Evolutionary conservation across 352 stramenopile genomes (phyloP).

Genomic region (Phytophthora crassamura): DNA sequence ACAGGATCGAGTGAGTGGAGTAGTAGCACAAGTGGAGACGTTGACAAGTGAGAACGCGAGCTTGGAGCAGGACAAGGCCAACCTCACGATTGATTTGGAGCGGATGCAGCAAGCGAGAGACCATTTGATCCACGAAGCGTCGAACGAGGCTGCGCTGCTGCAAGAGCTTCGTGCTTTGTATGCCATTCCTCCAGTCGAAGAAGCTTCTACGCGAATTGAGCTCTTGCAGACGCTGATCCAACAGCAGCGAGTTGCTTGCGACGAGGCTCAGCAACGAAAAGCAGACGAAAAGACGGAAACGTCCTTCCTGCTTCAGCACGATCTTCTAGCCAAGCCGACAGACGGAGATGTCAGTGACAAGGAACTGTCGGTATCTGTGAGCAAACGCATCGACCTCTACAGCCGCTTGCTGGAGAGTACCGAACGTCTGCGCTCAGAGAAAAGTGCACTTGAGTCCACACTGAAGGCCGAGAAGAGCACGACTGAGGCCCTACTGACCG

Average conservation of each 20-base stretch:
- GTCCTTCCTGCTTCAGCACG: constrained; percentile 26
- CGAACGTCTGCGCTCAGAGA: constrained; percentile 16
- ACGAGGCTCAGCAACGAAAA: constrained; percentile 19
- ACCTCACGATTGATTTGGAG: constrained; percentile 24
- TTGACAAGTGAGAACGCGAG: constrained; percentile 27
- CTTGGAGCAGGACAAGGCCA: constrained; percentile 27
- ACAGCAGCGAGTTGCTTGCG: constrained; percentile 17
- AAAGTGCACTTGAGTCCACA: constrained; percentile 2
- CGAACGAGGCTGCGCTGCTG: constrained; percentile 35
- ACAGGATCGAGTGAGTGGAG: constrained; percentile 23
- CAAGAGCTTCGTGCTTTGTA: constrained; percentile 19
- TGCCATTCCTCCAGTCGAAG: neutral
- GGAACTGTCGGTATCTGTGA: constrained; percentile 8
- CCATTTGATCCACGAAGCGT: constrained; percentile 30
- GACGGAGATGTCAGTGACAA: neutral
- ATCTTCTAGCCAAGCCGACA: constrained; percentile 11
- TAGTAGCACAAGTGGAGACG: constrained; percentile 42
- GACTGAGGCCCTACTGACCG: constrained; percentile 10
- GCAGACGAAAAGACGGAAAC: constrained; percentile 17
- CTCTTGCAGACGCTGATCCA: constrained; percentile 35
- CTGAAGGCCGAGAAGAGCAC: constrained; percentile 10
- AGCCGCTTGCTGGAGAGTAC: constrained; percentile 23
- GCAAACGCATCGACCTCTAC: constrained; percentile 38
- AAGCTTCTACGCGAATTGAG: constrained; percentile 28
- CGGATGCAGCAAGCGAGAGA: constrained; percentile 23